Percentiles rank a stretch among this genome's conserved stretches.
Conservation (phyloP, 257 asterid genomes). For the Parsonsia alboflavescens region DNA sequence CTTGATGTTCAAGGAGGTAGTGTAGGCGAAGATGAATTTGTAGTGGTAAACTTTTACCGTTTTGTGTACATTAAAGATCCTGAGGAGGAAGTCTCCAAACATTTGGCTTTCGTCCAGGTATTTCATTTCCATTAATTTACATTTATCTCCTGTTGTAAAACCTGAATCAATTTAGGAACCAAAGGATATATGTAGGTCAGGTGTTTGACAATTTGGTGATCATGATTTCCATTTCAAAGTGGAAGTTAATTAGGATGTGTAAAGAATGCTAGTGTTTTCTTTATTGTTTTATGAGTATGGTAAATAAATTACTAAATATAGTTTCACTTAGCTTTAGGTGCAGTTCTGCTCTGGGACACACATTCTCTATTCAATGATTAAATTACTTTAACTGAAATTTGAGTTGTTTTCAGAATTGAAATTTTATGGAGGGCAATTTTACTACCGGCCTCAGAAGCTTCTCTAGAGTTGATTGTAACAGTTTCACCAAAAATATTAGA, state of each 20-base stretch:
- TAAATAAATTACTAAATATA: neutral
- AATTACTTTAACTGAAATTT: neutral
- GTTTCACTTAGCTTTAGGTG: neutral
- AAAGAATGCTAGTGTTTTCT: neutral
- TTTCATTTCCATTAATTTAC: neutral
- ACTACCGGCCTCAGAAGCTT: too few relatives aligned
- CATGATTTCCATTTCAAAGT: neutral
- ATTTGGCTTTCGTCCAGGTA: constrained; percentile 85
- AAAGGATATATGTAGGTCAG: neutral
- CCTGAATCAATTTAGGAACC: neutral
- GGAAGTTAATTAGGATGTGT: neutral
- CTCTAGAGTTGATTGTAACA: too few relatives aligned
- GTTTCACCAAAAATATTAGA: too few relatives aligned
- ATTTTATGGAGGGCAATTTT: too few relatives aligned
- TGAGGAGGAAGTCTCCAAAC: constrained; percentile 55
- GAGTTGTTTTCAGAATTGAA: too few relatives aligned
- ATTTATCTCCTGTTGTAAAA: neutral
- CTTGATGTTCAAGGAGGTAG: constrained; percentile 28
- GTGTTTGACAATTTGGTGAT: neutral
- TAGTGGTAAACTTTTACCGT: constrained; percentile 81
- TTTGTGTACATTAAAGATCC: constrained; percentile 67
- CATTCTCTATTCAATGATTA: neutral
- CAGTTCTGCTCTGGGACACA: neutral
- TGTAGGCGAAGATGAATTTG: constrained; percentile 42
- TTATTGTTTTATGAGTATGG: neutral